Evolutionary conservation across 2,329 filamentous ascomycete genomes (phyloP).

Genomic region (Talaromyces sp.): DNA sequence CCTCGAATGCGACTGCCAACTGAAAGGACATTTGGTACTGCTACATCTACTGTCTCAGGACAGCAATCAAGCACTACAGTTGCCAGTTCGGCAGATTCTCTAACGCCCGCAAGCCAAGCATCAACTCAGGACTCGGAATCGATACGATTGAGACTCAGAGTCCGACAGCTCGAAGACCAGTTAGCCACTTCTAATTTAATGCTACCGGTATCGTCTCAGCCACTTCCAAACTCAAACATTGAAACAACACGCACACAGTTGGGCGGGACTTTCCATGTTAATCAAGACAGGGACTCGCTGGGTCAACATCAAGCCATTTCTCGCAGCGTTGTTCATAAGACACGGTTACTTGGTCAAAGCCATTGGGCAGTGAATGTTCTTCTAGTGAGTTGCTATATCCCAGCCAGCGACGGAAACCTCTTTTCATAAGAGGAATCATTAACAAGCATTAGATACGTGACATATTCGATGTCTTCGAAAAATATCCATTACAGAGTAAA

Average conservation of each 20-base stretch:
- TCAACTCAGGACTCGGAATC: slow-evolving; percentile 29
- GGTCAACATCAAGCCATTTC: slow-evolving; percentile 26
- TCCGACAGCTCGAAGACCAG: slow-evolving; percentile 42
- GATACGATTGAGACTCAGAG: slow-evolving; percentile 29
- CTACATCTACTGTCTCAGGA: slow-evolving; percentile 9
- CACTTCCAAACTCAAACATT: slow-evolving; percentile 24
- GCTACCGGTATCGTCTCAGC: slow-evolving; percentile 8
- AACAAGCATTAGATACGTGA: slow-evolving; percentile 1
- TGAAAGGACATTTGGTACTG: neutral
- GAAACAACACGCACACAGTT: slow-evolving; percentile 34
- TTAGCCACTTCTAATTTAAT: slow-evolving; percentile 24
- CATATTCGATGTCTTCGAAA: slow-evolving; percentile 1
- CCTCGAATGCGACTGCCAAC: neutral
- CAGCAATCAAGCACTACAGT: slow-evolving; percentile 9
- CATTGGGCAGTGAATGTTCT: slow-evolving; percentile 50
- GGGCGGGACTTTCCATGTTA: slow-evolving; percentile 40
- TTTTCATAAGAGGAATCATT: neutral
- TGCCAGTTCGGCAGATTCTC: slow-evolving; percentile 5
- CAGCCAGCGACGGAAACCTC: neutral
- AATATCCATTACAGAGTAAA: slow-evolving; percentile 18
- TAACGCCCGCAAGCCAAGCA: slow-evolving; percentile 17
- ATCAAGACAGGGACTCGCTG: slow-evolving; percentile 29
- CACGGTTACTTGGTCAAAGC: slow-evolving; percentile 50
- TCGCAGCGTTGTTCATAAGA: slow-evolving; percentile 34
- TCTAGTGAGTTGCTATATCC: slow-evolving; percentile 31